Percentiles rank a stretch among this genome's conserved stretches.
These are phyloP conservation scores for Cladosporium cucumerinum DNA, from an alignment of 2,329 filamentous ascomycete species.

Conservation along the genomic window DNA sequence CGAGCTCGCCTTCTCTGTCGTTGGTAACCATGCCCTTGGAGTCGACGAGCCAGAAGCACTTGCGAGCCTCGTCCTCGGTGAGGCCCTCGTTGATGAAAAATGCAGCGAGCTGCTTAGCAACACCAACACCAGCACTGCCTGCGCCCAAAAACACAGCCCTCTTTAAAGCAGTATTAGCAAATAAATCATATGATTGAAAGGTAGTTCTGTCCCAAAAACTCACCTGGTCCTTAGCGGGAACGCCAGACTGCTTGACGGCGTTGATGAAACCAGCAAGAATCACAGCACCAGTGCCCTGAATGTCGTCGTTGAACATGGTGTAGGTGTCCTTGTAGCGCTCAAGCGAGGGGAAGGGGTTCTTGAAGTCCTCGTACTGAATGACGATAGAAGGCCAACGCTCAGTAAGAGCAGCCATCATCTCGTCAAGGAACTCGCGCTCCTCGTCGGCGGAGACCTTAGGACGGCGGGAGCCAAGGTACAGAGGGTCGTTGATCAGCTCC, in stretches of 20 bases:
- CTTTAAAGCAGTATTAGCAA: too few species aligned
- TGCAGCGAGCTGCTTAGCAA: constrained; percentile 95
- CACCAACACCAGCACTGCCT: constrained; percentile 91
- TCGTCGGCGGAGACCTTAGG: constrained; percentile 74
- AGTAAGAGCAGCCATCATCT: constrained; percentile 88
- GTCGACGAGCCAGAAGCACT: constrained; percentile 97
- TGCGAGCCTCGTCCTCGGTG: constrained; percentile 78
- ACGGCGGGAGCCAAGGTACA: constrained; percentile 86
- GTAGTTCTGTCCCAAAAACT: background rate
- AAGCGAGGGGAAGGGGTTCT: constrained; percentile 92
- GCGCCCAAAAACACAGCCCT: constrained; percentile 94
- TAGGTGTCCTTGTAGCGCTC: constrained; percentile 84
- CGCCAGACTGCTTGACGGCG: constrained; percentile 76
- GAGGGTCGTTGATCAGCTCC: constrained; percentile 67
- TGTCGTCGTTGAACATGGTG: constrained; percentile 98
- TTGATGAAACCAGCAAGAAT: constrained; percentile 79
- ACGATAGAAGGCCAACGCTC: constrained; percentile 72
- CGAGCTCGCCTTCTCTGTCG: constrained; percentile 89
- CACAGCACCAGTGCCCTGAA: constrained; percentile 95
- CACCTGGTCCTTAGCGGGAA: constrained; percentile 77
- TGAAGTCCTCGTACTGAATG: constrained; percentile 96
- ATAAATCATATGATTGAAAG: too few species aligned
- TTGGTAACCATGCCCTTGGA: constrained; percentile 83
- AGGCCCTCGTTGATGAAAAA: constrained; percentile 93
- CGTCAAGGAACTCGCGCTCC: constrained; percentile 90